Conservation (phyloP, 352 stramenopile species). For the Pythium rishiriense region DNA sequence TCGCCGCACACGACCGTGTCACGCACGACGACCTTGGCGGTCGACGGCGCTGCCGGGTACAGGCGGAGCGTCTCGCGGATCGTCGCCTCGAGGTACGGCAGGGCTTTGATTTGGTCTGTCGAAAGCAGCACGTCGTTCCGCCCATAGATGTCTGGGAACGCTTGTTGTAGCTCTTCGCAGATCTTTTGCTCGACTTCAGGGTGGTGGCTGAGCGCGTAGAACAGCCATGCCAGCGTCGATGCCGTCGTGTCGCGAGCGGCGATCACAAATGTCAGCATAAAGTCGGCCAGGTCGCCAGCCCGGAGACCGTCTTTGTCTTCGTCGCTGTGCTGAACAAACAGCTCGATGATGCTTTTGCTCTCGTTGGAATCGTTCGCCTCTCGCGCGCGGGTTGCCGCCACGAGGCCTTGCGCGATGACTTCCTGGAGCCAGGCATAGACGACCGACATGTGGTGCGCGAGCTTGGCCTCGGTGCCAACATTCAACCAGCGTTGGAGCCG, state of each 20-base stretch:
- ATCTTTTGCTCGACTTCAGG: slow-evolving; percentile 52
- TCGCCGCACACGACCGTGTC: slow-evolving; percentile 52
- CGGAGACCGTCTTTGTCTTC: slow-evolving; percentile 32
- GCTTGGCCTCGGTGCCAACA: slow-evolving; percentile 38
- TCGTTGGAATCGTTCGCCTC: slow-evolving; percentile 14
- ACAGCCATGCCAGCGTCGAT: slow-evolving; percentile 64
- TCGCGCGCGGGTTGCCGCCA: background rate
- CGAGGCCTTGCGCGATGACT: slow-evolving; percentile 37
- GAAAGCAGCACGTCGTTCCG: slow-evolving; percentile 26
- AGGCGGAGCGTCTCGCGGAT: slow-evolving; percentile 65
- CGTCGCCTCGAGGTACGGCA: slow-evolving; percentile 64
- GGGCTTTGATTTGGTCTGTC: slow-evolving; percentile 44
- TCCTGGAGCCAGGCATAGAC: slow-evolving; percentile 44
- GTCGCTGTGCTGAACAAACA: slow-evolving; percentile 19
- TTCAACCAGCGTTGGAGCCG: slow-evolving; percentile 51
- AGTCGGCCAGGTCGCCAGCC: slow-evolving; percentile 57
- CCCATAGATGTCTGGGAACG: slow-evolving; percentile 32
- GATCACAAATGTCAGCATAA: slow-evolving; percentile 69
- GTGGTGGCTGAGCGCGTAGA: slow-evolving; percentile 66
- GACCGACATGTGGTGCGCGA: slow-evolving; percentile 32
- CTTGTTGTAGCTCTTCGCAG: slow-evolving; percentile 38
- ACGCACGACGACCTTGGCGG: slow-evolving; percentile 50
- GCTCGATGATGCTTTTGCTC: slow-evolving; percentile 22
- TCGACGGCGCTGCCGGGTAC: slow-evolving; percentile 60
- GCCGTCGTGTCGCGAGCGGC: slow-evolving; percentile 80